Evolutionary conservation across 2,329 filamentous ascomycete genomes (phyloP).

Genomic region (Venturia asperata): DNA sequence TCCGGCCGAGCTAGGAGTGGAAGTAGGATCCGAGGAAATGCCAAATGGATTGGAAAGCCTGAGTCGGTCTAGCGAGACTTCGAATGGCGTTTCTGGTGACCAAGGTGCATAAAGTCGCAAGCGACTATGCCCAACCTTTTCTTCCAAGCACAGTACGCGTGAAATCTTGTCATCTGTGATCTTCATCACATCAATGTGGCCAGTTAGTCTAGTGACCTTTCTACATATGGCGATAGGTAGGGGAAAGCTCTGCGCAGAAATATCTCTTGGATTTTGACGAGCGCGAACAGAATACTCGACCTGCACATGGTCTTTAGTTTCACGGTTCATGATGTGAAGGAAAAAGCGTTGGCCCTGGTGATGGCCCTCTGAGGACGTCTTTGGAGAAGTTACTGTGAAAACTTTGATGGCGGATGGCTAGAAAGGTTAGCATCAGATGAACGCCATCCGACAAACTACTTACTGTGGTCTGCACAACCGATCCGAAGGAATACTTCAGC

Average conservation of each 20-base stretch:
- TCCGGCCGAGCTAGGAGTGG: slow-evolving; percentile 29
- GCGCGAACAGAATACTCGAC: slow-evolving; percentile 30
- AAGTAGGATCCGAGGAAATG: slow-evolving; percentile 21
- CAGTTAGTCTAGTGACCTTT: slow-evolving; percentile 26
- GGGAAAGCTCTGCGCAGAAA: no score
- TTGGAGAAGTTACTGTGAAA: slow-evolving; percentile 18
- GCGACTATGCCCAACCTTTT: slow-evolving; percentile 24
- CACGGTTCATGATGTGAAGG: slow-evolving; percentile 32
- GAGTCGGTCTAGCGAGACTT: slow-evolving; percentile 22
- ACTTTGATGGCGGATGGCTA: slow-evolving; percentile 10
- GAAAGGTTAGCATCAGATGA: not conserved
- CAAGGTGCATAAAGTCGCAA: slow-evolving; percentile 32
- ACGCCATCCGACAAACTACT: not conserved
- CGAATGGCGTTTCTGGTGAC: slow-evolving; percentile 30
- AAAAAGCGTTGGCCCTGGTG: slow-evolving; percentile 23
- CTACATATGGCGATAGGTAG: slow-evolving; percentile 26
- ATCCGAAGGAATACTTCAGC: slow-evolving; percentile 18
- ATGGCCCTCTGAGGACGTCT: not conserved
- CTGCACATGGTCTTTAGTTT: slow-evolving; percentile 30
- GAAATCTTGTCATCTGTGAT: slow-evolving; percentile 29
- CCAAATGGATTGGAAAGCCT: slow-evolving; percentile 28
- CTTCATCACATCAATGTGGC: slow-evolving; percentile 29
- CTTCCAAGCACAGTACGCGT: slow-evolving; percentile 28
- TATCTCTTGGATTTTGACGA: not conserved
- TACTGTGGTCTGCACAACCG: not conserved